Evolutionary conservation across 371 early-diverging fungal species (phyloP).

Genomic region (Mycotypha africana): DNA sequence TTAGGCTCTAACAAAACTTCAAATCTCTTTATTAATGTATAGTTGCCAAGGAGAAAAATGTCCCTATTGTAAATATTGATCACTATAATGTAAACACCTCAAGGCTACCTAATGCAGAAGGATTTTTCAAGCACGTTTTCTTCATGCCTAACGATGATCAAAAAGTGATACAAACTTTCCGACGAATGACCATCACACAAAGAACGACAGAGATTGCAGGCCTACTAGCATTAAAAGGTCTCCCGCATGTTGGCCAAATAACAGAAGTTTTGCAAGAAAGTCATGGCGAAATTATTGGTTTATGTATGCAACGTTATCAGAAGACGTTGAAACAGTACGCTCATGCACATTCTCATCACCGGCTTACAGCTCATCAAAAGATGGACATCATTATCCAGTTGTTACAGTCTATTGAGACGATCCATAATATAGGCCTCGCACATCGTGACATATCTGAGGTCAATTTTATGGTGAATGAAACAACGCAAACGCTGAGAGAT

Average conservation of each 20-base stretch:
- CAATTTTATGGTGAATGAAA: conserved; percentile 62
- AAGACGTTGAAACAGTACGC: conserved; percentile 58
- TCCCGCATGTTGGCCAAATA: conserved; percentile 36
- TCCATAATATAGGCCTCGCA: conserved; percentile 52
- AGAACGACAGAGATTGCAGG: conserved; percentile 38
- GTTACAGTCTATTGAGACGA: conserved; percentile 43
- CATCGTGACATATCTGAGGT: conserved; percentile 63
- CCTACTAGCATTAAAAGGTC: conserved; percentile 18
- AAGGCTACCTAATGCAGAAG: conserved; percentile 33
- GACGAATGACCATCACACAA: conserved; percentile 39
- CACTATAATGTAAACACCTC: conserved; percentile 26
- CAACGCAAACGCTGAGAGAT: conserved; percentile 31
- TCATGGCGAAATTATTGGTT: conserved; percentile 37
- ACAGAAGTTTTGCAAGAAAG: conserved; percentile 33
- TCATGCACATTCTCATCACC: conserved; percentile 45
- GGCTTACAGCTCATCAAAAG: conserved; percentile 53
- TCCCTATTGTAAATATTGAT: conserved; percentile 21
- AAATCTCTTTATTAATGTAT: no score
- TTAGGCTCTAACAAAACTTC: no score
- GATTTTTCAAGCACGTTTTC: conserved; percentile 41
- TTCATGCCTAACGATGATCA: conserved; percentile 19
- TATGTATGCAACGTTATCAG: conserved; percentile 45
- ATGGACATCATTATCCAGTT: conserved; percentile 52
- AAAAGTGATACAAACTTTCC: conserved; percentile 40
- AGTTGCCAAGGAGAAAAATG: conserved; percentile 22